A percentile compares a stretch with the other conserved stretches of the same genome.
Conservation (phyloP, 148 eudicot species). For the Chenopodium album region DNA sequence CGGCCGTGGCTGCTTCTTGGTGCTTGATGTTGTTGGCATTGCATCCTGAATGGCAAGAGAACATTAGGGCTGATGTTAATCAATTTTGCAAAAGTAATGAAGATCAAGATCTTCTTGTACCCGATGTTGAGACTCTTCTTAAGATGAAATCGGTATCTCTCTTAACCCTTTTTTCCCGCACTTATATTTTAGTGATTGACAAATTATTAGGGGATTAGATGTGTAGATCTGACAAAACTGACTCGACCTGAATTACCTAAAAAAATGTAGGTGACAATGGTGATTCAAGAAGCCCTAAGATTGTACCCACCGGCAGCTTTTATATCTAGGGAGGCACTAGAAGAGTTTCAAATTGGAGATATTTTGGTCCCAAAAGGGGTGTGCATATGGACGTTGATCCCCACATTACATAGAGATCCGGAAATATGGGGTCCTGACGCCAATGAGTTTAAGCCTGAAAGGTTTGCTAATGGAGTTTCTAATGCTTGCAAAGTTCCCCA, state of each 20-base stretch:
- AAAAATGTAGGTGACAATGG: slow-evolving; percentile 62
- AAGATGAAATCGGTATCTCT: slow-evolving; percentile 64
- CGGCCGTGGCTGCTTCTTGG: slow-evolving; percentile 82
- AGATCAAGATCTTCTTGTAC: slow-evolving; percentile 12
- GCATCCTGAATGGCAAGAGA: slow-evolving; percentile 78
- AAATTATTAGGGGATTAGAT: not conserved
- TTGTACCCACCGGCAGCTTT: slow-evolving; percentile 85
- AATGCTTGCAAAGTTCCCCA: slow-evolving; percentile 74
- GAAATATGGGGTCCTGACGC: slow-evolving; percentile 72
- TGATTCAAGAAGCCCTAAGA: slow-evolving; percentile 76
- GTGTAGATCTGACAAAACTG: not conserved
- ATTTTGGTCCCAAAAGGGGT: slow-evolving; percentile 74
- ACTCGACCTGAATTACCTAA: not conserved
- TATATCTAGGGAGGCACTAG: slow-evolving; percentile 78
- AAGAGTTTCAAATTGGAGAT: slow-evolving; percentile 57
- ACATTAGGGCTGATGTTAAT: slow-evolving; percentile 48
- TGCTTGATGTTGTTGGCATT: slow-evolving; percentile 74
- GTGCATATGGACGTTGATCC: slow-evolving; percentile 78
- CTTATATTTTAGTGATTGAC: not conserved
- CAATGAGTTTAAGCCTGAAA: slow-evolving; percentile 64
- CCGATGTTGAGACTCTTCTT: slow-evolving; percentile 52
- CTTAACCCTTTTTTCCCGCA: not conserved
- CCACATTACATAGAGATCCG: slow-evolving; percentile 71
- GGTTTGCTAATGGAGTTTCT: slow-evolving; percentile 64
- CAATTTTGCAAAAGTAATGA: slow-evolving; percentile 28